Evolutionary conservation across 2,329 filamentous ascomycete genomes (phyloP).

Genomic region (Microcyclospora tardicrescens): DNA sequence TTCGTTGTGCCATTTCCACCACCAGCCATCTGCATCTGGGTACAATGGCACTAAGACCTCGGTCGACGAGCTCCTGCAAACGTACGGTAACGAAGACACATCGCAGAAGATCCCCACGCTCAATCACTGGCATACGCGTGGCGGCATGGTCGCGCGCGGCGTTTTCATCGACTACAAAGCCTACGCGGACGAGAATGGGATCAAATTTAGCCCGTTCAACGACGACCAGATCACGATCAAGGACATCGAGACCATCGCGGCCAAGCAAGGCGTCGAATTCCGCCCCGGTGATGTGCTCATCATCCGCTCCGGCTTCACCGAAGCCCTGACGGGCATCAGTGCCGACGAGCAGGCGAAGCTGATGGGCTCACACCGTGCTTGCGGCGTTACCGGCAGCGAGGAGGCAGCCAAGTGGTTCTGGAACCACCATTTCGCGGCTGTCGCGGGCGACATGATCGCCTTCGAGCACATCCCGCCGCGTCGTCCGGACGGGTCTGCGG

Average conservation of each 20-base stretch:
- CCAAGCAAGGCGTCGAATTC: slow-evolving; percentile 31
- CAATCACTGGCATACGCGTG: slow-evolving; percentile 38
- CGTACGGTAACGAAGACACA: slow-evolving; percentile 17
- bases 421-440: slow-evolving; percentile 43
- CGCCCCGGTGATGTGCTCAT: slow-evolving; percentile 44
- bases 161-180: slow-evolving; percentile 44
- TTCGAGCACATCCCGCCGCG: slow-evolving; percentile 33
- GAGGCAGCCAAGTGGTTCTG: slow-evolving; percentile 44
- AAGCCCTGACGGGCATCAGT: slow-evolving; percentile 29
- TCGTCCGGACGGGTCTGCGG: slow-evolving; percentile 13
- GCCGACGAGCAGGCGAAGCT: slow-evolving; percentile 26
- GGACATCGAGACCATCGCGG: slow-evolving; percentile 32
- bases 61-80: slow-evolving; percentile 15
- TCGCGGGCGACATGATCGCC: slow-evolving; percentile 43
- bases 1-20: slow-evolving; percentile 30
- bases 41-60: slow-evolving; percentile 38
- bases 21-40: slow-evolving; percentile 28
- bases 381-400: slow-evolving; percentile 35
- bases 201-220: slow-evolving; percentile 44
- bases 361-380: slow-evolving; percentile 26
- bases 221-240: slow-evolving; percentile 30
- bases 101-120: slow-evolving; percentile 19
- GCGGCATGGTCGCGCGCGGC: slow-evolving; percentile 42
- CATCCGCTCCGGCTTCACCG: slow-evolving; percentile 40
- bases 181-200: slow-evolving; percentile 46